Evolutionary conservation across 2,329 filamentous ascomycete species (phyloP).

Genomic region (Aspergillus sp.): DNA sequence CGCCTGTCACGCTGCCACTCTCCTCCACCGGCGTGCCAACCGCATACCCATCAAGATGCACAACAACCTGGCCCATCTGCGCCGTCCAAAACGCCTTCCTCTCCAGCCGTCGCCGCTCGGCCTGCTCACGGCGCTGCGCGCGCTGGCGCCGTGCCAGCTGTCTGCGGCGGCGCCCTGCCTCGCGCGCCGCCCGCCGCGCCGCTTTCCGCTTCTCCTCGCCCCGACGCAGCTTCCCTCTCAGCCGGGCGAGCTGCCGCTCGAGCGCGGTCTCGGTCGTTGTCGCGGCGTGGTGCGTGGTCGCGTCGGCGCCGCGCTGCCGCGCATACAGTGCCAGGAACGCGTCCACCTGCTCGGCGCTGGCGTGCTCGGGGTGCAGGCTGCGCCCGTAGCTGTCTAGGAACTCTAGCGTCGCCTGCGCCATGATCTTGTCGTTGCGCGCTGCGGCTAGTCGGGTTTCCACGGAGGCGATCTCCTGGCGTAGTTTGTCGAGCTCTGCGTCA

Average conservation of each 20-base stretch:
- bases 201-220: constrained; percentile 18
- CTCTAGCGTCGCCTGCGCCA: constrained; percentile 21
- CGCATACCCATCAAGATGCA: constrained; percentile 35
- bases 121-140: constrained; percentile 22
- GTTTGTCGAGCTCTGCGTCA: constrained; percentile 14
- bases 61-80: constrained; percentile 33
- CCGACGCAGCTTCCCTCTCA: neutral
- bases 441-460: constrained; percentile 31
- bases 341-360: constrained; percentile 29
- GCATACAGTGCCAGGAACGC: constrained; percentile 37
- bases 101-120: constrained; percentile 30
- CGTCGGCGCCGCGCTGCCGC: constrained; percentile 27
- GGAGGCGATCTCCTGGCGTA: constrained; percentile 30
- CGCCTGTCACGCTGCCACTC: too few species aligned
- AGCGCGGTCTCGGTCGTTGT: constrained; percentile 22
- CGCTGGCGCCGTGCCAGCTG: neutral
- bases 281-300: constrained; percentile 21
- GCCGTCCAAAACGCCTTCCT: constrained; percentile 35
- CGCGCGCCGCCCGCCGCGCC: constrained; percentile 22
- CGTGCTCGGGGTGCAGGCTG: constrained; percentile 27
- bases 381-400: constrained; percentile 37
- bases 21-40: constrained; percentile 2
- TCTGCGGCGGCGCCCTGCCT: constrained; percentile 23
- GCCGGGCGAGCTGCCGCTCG: constrained; percentile 23
- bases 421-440: constrained; percentile 26